These are phyloP conservation scores for Boletus subparvulus DNA, from an alignment of 768 basidiomycete genomes.

Conservation along the genomic window DNA sequence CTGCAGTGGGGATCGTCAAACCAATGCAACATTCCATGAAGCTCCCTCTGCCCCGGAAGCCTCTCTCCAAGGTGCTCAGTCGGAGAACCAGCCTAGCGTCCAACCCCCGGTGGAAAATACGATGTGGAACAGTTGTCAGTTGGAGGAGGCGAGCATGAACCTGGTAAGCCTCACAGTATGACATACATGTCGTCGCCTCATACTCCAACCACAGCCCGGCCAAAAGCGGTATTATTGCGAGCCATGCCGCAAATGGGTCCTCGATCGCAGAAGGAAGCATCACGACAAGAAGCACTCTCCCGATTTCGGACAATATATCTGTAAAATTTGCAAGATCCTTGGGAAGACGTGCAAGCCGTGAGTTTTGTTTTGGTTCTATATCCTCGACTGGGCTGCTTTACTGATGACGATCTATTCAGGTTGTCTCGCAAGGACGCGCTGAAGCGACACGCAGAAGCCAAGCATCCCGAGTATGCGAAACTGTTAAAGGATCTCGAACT, in stretches of 20 bases:
- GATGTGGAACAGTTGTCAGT: too few relatives aligned
- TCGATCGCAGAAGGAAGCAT: not conserved
- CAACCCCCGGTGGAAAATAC: too few relatives aligned
- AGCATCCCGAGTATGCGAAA: not conserved
- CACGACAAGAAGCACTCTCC: not conserved
- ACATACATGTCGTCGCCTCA: not conserved
- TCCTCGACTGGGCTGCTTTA: not conserved
- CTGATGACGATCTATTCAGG: not conserved
- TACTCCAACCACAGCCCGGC: not conserved
- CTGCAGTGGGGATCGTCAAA: not conserved
- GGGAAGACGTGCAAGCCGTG: not conserved
- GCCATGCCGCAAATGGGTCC: not conserved
- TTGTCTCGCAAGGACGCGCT: slow-evolving; percentile 1
- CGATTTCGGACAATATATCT: not conserved
- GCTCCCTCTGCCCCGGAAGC: not conserved
- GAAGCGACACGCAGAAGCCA: not conserved
- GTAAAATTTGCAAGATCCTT: not conserved
- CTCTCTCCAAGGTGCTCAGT: not conserved
- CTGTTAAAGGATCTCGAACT: not conserved
- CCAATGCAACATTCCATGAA: too few relatives aligned
- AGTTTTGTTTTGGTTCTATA: not conserved
- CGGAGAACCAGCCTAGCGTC: not conserved
- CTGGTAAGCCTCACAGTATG: not conserved
- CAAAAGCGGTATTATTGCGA: not conserved
- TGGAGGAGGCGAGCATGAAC: not conserved